These are phyloP conservation scores for Ophidiomyces ophidiicola DNA, from an alignment of 2,329 filamentous ascomycete species.

Conservation along the genomic window DNA sequence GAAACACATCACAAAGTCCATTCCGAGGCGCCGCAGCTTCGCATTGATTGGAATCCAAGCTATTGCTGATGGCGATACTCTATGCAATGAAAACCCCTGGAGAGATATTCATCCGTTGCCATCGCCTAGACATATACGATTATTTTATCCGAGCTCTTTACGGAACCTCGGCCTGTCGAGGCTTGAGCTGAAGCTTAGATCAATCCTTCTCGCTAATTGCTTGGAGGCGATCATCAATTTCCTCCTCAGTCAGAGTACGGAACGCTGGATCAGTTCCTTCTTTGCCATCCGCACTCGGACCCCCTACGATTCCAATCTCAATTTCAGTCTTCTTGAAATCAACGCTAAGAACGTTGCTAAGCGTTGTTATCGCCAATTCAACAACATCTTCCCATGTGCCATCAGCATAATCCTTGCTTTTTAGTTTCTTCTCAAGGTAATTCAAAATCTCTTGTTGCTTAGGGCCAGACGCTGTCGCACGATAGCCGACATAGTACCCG, in stretches of 20 bases:
- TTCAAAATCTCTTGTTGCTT: conserved; percentile 99
- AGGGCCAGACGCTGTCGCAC: conserved; percentile 89
- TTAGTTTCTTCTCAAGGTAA: conserved; percentile 98
- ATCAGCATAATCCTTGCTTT: conserved; percentile 92
- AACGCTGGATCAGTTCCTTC: conserved; percentile 71
- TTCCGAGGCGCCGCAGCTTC: conserved; percentile 8
- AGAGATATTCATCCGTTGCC: conserved; percentile 4
- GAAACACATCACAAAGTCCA: conserved; percentile 7
- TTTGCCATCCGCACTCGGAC: conserved; percentile 67
- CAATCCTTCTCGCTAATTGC: conserved; percentile 98
- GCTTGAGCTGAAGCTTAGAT: conserved; percentile 20
- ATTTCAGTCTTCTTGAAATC: conserved; percentile 99
- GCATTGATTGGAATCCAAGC: conserved; percentile 6
- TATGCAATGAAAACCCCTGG: not conserved
- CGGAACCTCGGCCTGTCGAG: not conserved
- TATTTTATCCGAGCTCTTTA: not conserved
- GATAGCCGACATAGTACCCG: conserved; percentile 97
- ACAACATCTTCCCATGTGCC: conserved; percentile 96
- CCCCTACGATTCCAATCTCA: conserved; percentile 93
- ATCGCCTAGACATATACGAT: conserved; percentile 2
- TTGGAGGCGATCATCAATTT: conserved; percentile 96
- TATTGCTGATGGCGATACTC: conserved; percentile 3
- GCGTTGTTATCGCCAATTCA: conserved; percentile 84
- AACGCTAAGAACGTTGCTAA: conserved; percentile 94
- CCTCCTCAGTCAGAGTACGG: conserved; percentile 83